Percentiles rank a stretch among this genome's conserved stretches.
Evolutionary conservation across 192 early-diverging fungal genomes (phyloP).

Genomic region (Pilaira anomala): DNA sequence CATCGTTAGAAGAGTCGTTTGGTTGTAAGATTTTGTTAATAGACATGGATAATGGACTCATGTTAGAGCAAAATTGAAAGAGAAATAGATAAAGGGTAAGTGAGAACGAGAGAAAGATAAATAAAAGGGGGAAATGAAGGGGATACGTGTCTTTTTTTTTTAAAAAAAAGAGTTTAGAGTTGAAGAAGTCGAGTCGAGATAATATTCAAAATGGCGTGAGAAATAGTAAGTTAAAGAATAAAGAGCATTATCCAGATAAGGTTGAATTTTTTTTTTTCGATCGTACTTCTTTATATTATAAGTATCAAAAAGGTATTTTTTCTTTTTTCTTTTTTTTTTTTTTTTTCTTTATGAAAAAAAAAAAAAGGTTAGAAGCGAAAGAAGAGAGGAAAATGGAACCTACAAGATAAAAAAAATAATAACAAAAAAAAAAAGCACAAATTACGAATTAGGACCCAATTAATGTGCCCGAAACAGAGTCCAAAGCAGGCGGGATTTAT

Average conservation of each 20-base stretch:
- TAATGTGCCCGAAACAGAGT: slow-evolving; percentile 19
- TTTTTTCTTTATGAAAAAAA: neutral
- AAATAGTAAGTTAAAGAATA: neutral
- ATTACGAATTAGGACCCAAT: slow-evolving; percentile 18
- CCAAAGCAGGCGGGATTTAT: slow-evolving; percentile 9
- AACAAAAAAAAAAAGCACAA: slow-evolving; percentile 13
- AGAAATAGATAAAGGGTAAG: neutral
- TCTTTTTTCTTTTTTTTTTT: neutral
- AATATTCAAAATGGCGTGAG: neutral
- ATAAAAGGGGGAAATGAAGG: neutral
- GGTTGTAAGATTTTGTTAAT: slow-evolving; percentile 19
- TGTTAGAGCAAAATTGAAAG: neutral
- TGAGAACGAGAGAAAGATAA: neutral
- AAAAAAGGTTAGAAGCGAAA: slow-evolving; percentile 4
- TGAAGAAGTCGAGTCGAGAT: neutral
- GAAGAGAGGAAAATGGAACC: slow-evolving; percentile 4
- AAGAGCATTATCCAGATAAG: neutral
- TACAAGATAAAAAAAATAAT: slow-evolving; percentile 7
- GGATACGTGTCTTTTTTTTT: neutral
- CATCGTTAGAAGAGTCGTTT: neutral
- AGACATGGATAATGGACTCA: slow-evolving; percentile 19
- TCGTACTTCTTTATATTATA: no score
- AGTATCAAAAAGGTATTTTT: neutral
- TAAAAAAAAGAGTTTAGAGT: no score
- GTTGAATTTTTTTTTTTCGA: neutral